Conservation (phyloP, 192 early-diverging fungal species). For the Gaertneriomyces semiglobifer region DNA sequence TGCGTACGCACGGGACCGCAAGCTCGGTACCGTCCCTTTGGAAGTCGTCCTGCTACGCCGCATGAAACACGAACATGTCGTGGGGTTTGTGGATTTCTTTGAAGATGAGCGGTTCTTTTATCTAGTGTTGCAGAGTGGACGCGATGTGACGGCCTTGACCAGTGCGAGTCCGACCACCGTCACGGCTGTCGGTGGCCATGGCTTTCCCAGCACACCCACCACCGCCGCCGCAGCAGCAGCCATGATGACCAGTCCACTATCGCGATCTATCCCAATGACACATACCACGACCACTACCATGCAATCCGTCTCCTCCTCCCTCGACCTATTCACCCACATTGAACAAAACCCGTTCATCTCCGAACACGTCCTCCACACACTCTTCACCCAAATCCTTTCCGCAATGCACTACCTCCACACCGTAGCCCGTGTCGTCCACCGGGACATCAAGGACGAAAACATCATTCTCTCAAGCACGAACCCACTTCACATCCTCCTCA, state of each 20-base stretch:
- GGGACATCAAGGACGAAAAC: slow-evolving; percentile 91
- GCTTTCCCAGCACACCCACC: slow-evolving; percentile 5
- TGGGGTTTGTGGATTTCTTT: slow-evolving; percentile 62
- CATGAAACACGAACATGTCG: slow-evolving; percentile 41
- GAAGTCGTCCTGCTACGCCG: slow-evolving; percentile 72
- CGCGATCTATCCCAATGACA: background rate
- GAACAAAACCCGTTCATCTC: slow-evolving; percentile 41
- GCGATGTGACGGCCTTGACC: slow-evolving; percentile 5
- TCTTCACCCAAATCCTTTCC: slow-evolving; percentile 44
- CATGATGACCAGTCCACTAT: background rate
- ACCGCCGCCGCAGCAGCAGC: slow-evolving; percentile 13
- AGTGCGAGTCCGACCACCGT: slow-evolving; percentile 10
- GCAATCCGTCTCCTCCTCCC: slow-evolving; percentile 11
- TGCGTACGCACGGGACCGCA: slow-evolving; percentile 15
- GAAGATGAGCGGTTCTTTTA: slow-evolving; percentile 65
- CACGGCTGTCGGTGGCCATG: background rate
- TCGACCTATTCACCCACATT: slow-evolving; percentile 50
- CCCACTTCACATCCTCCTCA: slow-evolving; percentile 52
- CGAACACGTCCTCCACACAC: slow-evolving; percentile 50
- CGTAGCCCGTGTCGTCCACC: slow-evolving; percentile 49
- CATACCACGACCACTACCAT: background rate
- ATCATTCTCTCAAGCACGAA: slow-evolving; percentile 37
- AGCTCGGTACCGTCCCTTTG: slow-evolving; percentile 51
- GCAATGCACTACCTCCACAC: slow-evolving; percentile 42
- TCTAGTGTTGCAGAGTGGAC: slow-evolving; percentile 40